Base-by-base conservation (phyloP, 257 asterid species). In the Capsicum chinense region DNA sequence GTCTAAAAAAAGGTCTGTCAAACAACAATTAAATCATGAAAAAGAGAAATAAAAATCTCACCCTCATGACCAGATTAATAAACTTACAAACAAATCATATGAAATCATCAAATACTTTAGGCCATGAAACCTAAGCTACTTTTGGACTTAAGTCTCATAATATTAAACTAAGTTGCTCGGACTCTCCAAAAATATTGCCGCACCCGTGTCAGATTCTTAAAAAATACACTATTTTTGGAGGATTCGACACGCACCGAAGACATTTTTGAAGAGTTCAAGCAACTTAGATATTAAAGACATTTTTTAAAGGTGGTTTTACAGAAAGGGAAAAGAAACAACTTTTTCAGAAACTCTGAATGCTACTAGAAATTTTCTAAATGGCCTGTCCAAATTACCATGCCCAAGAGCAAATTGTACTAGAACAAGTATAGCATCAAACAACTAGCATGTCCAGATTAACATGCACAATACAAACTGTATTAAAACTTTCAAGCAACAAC, bases 91-190 rank as follows among this genome's bases (percentile, higher is more conserved):
- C 48, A 71, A 37, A 71, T 71, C 39, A n/a, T 44, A 71, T 26
- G 64, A 76, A 76, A 76, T 52, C 62, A 76, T 76, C 81, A 74
- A 21, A 13, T 74, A 13, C 63, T 52, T 21, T 21, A 21, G 6
- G n/a, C 3, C 12, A 52, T 7, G 63, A 21, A 76, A 52, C 21
- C 17, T 47, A 73, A 48, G 21, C 59, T 50, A 76, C 81, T 26
- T 19, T 52, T 50, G 16, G 60, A 74, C 57, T 44, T 13, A 0
- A 0, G 47, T 48, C 80, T 73, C 39, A 10, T 26, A 26, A 26
- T 26, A 26, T 26, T 26, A 26, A 26, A 26, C 33, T 26, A 26
- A 26, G 33, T 26, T 26, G 33, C 33, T 26, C 33, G 33, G 33
- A 26, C 33, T 26, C 33, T 26, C 33, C 33, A 26, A 26, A 26